Conservation (phyloP, 345 rosid genomes). For the Syzygium jambos region DNA sequence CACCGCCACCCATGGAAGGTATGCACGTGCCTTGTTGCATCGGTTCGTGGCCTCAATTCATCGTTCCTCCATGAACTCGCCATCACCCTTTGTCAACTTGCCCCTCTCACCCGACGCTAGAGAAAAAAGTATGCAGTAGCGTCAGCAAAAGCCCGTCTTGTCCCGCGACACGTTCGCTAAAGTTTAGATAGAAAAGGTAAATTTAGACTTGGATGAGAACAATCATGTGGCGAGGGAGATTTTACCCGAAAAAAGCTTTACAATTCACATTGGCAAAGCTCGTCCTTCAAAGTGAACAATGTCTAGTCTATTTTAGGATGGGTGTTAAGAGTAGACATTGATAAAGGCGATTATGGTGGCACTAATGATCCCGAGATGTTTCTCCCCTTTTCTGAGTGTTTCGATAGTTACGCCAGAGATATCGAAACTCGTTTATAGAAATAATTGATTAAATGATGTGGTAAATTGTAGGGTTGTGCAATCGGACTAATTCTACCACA, state of each 20-base stretch:
- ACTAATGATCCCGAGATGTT: background rate
- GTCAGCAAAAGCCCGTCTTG: background rate
- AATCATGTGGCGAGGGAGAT: background rate
- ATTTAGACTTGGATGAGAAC: background rate
- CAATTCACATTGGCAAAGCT: background rate
- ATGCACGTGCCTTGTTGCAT: background rate
- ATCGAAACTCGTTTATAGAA: background rate
- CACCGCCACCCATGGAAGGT: background rate
- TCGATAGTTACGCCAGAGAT: background rate
- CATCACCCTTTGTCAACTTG: background rate
- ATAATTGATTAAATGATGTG: background rate
- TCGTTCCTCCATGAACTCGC: background rate
- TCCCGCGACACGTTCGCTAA: background rate
- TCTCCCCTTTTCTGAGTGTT: background rate
- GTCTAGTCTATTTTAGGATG: background rate
- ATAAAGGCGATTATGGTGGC: background rate
- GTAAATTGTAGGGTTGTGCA: background rate
- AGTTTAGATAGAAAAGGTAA: background rate
- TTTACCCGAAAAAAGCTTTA: background rate
- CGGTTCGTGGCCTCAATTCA: background rate
- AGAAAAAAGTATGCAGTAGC: background rate
- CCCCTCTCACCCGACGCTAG: background rate
- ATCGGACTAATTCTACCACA: no score
- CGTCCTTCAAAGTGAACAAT: background rate
- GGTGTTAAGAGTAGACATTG: background rate